Evolutionary conservation across 176 grass and related monocot species (phyloP), one percentile per base, ranked within the genome.

Genomic region (Zizania latifolia): DNA sequence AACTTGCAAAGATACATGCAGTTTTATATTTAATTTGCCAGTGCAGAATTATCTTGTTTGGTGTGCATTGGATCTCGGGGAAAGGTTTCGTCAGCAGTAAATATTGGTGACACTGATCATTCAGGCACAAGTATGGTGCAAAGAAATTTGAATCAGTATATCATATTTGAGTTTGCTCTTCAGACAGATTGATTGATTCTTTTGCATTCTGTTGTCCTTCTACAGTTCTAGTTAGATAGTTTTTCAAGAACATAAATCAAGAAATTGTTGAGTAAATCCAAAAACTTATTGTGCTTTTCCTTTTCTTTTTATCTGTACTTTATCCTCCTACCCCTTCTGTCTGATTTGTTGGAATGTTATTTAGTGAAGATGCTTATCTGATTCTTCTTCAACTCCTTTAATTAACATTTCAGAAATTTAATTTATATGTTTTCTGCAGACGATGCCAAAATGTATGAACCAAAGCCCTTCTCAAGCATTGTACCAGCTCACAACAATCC

Each of bases 401-500:
- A 29, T 30, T 31, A 10, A 17, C 35, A 59, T 19, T 13, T 12
- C 32, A 22, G 17, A 7, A 45, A 16, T 38, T 13, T 58, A 58
- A 53, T 59, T 10, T 17, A 8, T 1, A 37, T 61, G 39, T n/a
- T 69, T 75, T 68, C n/a, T 19, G 41, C 67, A 78, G 67, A 78
- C 62, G 44, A 73, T 65, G 68, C 70, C 34, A 85, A 58, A 58
- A 85, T 78, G 82, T 85, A 72, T 85, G 67, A 78, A 65, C 35
- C 82, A 31, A 78, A 85, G 54, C 7, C 68, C 4, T 27, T 71
- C 27, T 58, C 68, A 19, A 71, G 46, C 70, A 65, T 58, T 40
- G 58, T 27, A 29, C 50, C 75, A 66, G 56, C 29, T 58, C 23
- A 76, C 16, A 70, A 51, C 23, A 72, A 66, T 65, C 19, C 27